Evolutionary conservation across 495 filamentous ascomycete genomes (phyloP).

Genomic region (Chaetomium tenue): DNA sequence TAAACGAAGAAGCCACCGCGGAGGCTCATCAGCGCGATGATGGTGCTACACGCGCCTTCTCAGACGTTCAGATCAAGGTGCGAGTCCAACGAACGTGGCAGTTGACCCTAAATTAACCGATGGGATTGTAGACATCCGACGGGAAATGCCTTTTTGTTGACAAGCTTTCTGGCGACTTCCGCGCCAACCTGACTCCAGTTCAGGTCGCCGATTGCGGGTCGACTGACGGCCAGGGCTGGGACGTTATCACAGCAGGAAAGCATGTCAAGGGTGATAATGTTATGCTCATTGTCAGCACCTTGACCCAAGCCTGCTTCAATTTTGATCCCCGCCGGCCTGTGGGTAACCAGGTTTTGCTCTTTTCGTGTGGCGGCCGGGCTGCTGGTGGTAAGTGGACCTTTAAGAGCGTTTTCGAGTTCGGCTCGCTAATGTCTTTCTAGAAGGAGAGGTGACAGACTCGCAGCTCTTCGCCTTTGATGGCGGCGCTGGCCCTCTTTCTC

Average conservation of each 20-base stretch:
- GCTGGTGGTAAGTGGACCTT: slow-evolving; percentile 42
- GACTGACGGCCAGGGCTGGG: slow-evolving; percentile 52
- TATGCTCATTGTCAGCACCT: slow-evolving; percentile 53
- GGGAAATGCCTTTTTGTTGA: slow-evolving; percentile 55
- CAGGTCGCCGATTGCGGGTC: slow-evolving; percentile 50
- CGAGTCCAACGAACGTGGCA: not conserved
- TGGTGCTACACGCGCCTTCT: slow-evolving; percentile 50
- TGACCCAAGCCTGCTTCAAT: slow-evolving; percentile 58
- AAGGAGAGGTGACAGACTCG: slow-evolving; percentile 50
- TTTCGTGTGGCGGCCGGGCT: slow-evolving; percentile 57
- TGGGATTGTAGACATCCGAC: slow-evolving; percentile 44
- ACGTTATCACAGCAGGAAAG: slow-evolving; percentile 53
- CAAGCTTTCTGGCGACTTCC: slow-evolving; percentile 56
- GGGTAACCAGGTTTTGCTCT: slow-evolving; percentile 51
- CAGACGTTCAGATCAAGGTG: slow-evolving; percentile 50
- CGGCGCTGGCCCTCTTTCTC: slow-evolving; percentile 40
- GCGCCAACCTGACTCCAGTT: slow-evolving; percentile 55
- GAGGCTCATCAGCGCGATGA: slow-evolving; percentile 52
- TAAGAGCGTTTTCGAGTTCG: not conserved
- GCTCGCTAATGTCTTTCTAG: slow-evolving; percentile 26
- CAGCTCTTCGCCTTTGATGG: slow-evolving; percentile 51
- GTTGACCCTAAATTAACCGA: not conserved
- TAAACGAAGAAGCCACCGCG: slow-evolving; percentile 49
- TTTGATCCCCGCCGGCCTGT: slow-evolving; percentile 50
- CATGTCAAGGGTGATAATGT: slow-evolving; percentile 46